A percentile compares a stretch with the other conserved stretches of the same genome.
These are phyloP conservation scores for Atractiella rhizophila DNA, from an alignment of 768 basidiomycete species.

Conservation along the genomic window DNA sequence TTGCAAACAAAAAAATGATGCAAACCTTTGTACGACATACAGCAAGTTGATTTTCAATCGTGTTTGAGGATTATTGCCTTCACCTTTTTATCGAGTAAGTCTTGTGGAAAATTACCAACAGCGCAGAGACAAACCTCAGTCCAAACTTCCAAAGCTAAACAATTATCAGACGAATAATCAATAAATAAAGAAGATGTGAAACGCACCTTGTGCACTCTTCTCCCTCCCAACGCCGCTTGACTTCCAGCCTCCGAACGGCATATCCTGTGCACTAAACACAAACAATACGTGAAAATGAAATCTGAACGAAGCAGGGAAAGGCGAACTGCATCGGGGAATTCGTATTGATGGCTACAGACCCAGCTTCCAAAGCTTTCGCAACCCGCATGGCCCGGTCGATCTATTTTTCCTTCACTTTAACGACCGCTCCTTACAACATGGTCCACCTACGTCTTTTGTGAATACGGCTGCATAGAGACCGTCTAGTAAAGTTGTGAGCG, in stretches of 20 bases:
- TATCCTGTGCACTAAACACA: neutral
- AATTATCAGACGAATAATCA: too few species aligned
- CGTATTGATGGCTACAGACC: slow-evolving; percentile 1
- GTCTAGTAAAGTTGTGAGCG: too few species aligned
- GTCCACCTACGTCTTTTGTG: slow-evolving; percentile 4
- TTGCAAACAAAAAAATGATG: too few species aligned
- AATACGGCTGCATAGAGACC: slow-evolving; percentile 5
- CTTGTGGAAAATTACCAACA: too few species aligned
- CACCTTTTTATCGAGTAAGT: too few species aligned
- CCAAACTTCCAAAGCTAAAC: too few species aligned
- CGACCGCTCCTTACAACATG: neutral
- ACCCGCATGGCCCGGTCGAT: slow-evolving; percentile 2
- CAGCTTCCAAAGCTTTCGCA: slow-evolving; percentile 6
- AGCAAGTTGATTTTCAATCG: too few species aligned
- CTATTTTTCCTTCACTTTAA: slow-evolving; percentile 1
- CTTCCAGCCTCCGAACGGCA: neutral
- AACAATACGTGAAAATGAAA: neutral
- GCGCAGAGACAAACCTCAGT: too few species aligned
- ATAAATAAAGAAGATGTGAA: too few species aligned
- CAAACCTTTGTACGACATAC: too few species aligned
- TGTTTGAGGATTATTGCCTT: too few species aligned
- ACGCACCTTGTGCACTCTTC: too few species aligned
- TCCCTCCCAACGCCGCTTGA: slow-evolving; percentile 4
- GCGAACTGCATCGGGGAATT: neutral
- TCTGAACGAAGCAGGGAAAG: neutral